Base-by-base conservation (phyloP, 163 green algal species). In the Scenedesmus sp. region DNA sequence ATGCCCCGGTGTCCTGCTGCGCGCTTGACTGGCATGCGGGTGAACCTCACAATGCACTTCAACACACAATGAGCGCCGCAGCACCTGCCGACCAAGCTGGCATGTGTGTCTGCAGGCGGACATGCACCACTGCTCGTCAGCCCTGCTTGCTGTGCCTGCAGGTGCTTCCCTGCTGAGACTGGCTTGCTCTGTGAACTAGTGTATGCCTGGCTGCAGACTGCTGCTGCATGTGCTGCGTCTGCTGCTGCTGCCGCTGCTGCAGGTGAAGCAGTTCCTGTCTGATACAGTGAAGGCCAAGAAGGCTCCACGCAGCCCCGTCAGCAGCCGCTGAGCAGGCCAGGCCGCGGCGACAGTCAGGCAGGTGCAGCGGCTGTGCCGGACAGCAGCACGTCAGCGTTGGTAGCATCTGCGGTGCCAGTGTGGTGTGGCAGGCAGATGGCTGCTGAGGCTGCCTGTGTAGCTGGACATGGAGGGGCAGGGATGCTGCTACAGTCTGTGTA, bases 181-280 rank as follows among this genome's bases (percentile, higher is more conserved):
- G n/a, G n/a, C n/a, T n/a, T n/a, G n/a, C n/a, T n/a, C n/a, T n/a
- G n/a, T n/a, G n/a, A n/a, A n/a, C n/a, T n/a, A 70, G n/a, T n/a
- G n/a, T n/a, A n/a, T n/a, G n/a, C 81, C 15, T 24, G 81, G 53
- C 42, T 59, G 37, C 73, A 51, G 83, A 24, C 40, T 89, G 53
- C 42, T 59, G 37, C 73, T 82, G 83, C 65, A 83, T 65, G 24
- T 37, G 43, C 72, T 49, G 61, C 73, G 9, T 7, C 73, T 83
- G 13, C 26, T 83, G 40, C 78, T 56, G 78, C 78, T 81, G 72
- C 72, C 44, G 81, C 81, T 15, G 7, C 43, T 90, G 85, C 92
- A 94, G 92, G 81, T 94, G 13, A 92, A 90, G 56, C 46, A 85
- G 42, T 93, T 92, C 85, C 68, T 94, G 89, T 79, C 65, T 43